Evolutionary conservation across 2,329 filamentous ascomycete genomes (phyloP).

Genomic region (Penicillium sp.): DNA sequence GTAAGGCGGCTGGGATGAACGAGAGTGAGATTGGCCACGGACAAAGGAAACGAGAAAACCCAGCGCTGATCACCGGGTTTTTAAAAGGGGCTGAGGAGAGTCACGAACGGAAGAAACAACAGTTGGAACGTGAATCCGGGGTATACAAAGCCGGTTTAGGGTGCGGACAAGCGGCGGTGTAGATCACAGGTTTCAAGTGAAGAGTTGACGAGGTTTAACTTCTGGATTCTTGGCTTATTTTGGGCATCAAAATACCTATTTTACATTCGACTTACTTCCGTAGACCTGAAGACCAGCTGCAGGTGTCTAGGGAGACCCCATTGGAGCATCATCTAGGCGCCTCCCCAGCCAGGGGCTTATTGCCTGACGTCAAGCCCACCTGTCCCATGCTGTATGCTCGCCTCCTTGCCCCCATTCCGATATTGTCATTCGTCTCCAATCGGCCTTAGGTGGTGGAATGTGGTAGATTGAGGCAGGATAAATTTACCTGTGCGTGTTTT

Average conservation of each 20-base stretch:
- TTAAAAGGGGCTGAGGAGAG: neutral
- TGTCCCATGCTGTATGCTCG: neutral
- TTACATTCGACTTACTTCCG: neutral
- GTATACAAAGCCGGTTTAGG: slow-evolving; percentile 1
- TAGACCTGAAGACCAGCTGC: neutral
- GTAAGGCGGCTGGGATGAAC: slow-evolving; percentile 14
- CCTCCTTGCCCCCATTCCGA: slow-evolving; percentile 1
- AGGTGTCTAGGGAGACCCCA: neutral
- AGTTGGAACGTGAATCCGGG: slow-evolving; percentile 10
- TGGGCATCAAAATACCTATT: neutral
- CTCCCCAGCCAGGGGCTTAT: neutral
- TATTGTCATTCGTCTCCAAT: slow-evolving; percentile 1
- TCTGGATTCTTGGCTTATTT: neutral
- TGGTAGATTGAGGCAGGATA: slow-evolving; percentile 4
- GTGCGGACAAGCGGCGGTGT: slow-evolving; percentile 18
- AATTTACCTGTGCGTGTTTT: neutral
- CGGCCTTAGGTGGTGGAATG: neutral
- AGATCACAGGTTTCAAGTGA: slow-evolving; percentile 15
- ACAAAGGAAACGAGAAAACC: neutral
- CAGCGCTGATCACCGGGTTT: too few relatives aligned
- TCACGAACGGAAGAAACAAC: neutral
- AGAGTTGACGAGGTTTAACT: neutral
- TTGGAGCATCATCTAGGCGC: neutral
- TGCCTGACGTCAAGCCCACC: slow-evolving; percentile 10
- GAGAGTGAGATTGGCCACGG: neutral